Evolutionary conservation across 1,284 basidiomycete genomes (phyloP), one percentile per base, ranked within the genome.

Genomic region (Cronartium ribicola): DNA sequence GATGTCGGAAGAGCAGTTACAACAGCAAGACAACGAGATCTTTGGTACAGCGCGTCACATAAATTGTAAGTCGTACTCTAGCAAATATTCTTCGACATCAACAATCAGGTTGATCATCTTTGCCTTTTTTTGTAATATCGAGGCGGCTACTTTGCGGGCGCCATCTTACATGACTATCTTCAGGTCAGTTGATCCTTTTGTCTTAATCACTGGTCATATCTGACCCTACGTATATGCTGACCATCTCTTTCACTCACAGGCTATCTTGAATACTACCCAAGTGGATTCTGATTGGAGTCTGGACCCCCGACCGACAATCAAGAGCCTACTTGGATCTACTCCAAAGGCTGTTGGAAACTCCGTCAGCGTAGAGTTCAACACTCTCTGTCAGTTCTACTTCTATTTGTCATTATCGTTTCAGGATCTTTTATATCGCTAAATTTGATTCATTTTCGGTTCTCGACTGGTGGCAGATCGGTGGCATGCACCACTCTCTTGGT

Each of bases 41-140:
- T 92, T 91, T 84, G 84, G 89, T 73, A 87, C 87, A 29, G 85
- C 90, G 7, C 85, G 90, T 46, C 82, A 90, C 64, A 86, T 92
- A 76, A 92, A 92, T 80, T 88, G 86, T 66, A 88, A 85, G 2
- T 87, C 84, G 78, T 90, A 90, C 79, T 87, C 60, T 4, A 29
- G 29, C 46, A 57, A 46, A 62, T 74, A 17, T 40, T 74, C 43
- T 63, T 74, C 5, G 37, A 46, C 51, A 65, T 61, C 61, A 67
- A 69, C 57, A 46, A 61, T 43, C 71, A 62, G 22, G 65, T 67
- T 11, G 51, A 44, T 73, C n/a, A 17, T 10, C 61, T 39, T 66
- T 29, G 41, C n/a, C 44, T 37, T 48, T 55, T 43, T 20, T 4
- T 22, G 29, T 6, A 5, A 43, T 36, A 39, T 60, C 36, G n/a